Conservation (phyloP, 192 early-diverging fungal species). For the Dissophora ornata region DNA sequence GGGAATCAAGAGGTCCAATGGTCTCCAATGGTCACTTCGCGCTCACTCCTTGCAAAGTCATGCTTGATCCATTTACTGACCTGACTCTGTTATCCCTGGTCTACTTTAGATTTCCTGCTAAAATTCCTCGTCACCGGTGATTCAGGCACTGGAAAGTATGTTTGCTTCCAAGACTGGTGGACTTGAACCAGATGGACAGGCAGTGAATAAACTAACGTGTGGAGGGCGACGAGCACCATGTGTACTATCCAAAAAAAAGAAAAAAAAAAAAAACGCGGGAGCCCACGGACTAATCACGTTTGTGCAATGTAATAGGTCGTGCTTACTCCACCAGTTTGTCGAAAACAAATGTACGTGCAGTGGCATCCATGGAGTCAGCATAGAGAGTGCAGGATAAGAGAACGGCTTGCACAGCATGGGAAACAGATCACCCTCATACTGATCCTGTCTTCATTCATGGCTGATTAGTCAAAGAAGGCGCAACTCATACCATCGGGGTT, state of each 20-base stretch:
- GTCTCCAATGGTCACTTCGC: too few species aligned
- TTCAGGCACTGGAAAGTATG: conserved; percentile 71
- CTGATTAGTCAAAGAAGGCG: conserved; percentile 63
- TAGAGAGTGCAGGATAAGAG: too few species aligned
- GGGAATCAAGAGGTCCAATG: too few species aligned
- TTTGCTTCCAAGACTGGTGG: neutral
- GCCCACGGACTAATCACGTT: conserved; percentile 14
- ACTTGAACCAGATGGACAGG: neutral
- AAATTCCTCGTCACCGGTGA: conserved; percentile 72
- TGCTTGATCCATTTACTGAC: neutral
- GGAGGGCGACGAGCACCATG: neutral
- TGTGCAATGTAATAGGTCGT: conserved; percentile 54
- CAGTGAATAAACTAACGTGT: neutral
- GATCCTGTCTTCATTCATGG: neutral
- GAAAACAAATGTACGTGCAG: conserved; percentile 69
- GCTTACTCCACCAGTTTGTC: conserved; percentile 68
- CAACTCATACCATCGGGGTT: conserved; percentile 82
- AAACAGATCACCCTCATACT: neutral
- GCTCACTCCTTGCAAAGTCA: neutral
- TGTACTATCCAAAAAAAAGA: conserved; percentile 4
- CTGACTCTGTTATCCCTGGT: neutral
- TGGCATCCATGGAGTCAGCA: too few species aligned
- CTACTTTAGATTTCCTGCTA: conserved; percentile 58
- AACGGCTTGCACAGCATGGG: too few species aligned
- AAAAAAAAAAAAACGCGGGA: neutral